Evolutionary conservation across 306 rosid species (phyloP).

Genomic region (Argentina anserina): DNA sequence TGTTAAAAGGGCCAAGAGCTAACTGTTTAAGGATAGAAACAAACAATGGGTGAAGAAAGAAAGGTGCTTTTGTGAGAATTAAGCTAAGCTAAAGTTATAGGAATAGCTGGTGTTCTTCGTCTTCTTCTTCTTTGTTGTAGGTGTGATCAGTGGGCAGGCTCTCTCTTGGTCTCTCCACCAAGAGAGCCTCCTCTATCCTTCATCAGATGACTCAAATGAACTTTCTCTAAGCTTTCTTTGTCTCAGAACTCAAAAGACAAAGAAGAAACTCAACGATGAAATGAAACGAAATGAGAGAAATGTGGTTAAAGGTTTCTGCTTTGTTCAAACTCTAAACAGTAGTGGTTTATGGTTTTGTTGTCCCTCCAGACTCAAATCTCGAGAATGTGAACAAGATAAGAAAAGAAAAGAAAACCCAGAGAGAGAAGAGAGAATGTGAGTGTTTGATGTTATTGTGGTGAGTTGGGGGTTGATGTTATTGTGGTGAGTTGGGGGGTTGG

Average conservation of each 20-base stretch:
- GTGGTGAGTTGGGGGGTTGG: conserved; percentile 12
- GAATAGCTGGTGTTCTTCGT: conserved; percentile 28
- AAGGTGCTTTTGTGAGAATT: conserved; percentile 19
- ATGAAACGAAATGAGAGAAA: not conserved
- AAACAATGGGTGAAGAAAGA: conserved; percentile 7
- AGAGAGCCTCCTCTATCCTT: conserved; percentile 97
- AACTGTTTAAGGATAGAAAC: not conserved
- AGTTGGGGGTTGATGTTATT: conserved; percentile 19
- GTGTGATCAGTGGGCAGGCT: conserved; percentile 55
- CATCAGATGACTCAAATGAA: conserved; percentile 41
- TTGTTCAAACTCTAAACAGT: not conserved
- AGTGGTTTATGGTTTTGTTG: not conserved
- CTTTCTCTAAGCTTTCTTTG: not conserved
- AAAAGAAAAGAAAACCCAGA: conserved; percentile 6
- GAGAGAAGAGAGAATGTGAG: conserved; percentile 20
- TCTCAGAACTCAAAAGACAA: conserved; percentile 1
- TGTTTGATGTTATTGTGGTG: conserved; percentile 24
- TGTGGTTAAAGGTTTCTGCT: not conserved
- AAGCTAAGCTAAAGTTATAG: not conserved
- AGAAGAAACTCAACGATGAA: not conserved
- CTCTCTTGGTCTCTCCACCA: conserved; percentile 92
- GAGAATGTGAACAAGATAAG: not conserved
- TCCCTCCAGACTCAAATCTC: conserved; percentile 14
- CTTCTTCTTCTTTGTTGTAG: conserved; percentile 38
- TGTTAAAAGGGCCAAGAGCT: not conserved